phyloP scores from a whole-genome alignment of 495 filamentous ascomycete species.

The Trichodelitschia bisporula region DNA sequence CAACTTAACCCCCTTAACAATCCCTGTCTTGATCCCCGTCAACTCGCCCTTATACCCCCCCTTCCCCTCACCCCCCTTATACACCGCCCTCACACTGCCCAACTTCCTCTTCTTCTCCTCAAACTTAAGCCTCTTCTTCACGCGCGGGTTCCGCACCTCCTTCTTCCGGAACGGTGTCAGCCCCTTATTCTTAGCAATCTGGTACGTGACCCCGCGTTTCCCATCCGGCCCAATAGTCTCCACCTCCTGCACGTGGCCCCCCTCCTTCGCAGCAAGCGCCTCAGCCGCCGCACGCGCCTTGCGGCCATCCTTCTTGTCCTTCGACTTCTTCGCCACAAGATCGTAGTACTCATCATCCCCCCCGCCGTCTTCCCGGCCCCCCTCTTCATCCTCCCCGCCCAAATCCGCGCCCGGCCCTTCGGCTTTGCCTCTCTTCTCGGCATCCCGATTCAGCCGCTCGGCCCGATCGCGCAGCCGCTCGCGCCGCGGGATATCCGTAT shows the following conservation, averaged over 20 bases:
- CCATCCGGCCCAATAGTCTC: slow-evolving; percentile 44
- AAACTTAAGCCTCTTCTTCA: slow-evolving; percentile 92
- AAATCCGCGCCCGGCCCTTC: slow-evolving; percentile 29
- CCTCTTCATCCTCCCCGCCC: slow-evolving; percentile 33
- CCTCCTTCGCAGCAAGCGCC: slow-evolving; percentile 26
- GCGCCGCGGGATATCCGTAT: slow-evolving; percentile 72
- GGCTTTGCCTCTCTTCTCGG: slow-evolving; percentile 54
- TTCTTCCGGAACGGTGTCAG: slow-evolving; percentile 73
- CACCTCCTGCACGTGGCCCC: slow-evolving; percentile 32
- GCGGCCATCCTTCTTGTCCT: slow-evolving; percentile 50
- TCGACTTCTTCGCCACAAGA: slow-evolving; percentile 44
- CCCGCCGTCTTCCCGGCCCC: slow-evolving; percentile 19
- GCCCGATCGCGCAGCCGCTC: slow-evolving; percentile 71
- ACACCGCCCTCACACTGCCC: slow-evolving; percentile 53
- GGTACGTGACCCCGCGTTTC: slow-evolving; percentile 71
- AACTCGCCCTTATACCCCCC: slow-evolving; percentile 81
- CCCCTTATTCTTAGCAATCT: slow-evolving; percentile 94
- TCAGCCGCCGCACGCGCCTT: slow-evolving; percentile 30
- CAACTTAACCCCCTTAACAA: slow-evolving; percentile 87
- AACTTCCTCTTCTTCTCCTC: slow-evolving; percentile 92
- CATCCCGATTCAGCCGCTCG: slow-evolving; percentile 61
- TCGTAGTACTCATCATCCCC: slow-evolving; percentile 70
- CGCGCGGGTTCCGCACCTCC: slow-evolving; percentile 76
- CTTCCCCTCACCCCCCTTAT: slow-evolving; percentile 64
- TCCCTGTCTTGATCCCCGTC: slow-evolving; percentile 80